Conservation (phyloP, 495 filamentous ascomycete genomes). For the Jackrogersella minutella region DNA sequence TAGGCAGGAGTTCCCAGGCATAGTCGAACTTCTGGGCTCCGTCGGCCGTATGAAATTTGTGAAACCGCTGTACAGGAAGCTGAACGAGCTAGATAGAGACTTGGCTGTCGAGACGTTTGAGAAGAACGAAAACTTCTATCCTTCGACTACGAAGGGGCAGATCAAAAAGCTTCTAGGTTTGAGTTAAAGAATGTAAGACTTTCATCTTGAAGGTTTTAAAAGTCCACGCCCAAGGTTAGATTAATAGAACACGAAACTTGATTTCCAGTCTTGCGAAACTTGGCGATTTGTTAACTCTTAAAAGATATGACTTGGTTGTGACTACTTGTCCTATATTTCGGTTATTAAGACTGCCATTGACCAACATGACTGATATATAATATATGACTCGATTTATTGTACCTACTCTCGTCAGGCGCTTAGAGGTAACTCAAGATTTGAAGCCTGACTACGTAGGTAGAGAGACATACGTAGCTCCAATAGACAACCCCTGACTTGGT, state of each 20-base stretch:
- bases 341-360: neutral
- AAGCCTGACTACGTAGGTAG: conserved; percentile 2
- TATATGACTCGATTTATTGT: neutral
- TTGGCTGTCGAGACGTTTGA: conserved; percentile 84
- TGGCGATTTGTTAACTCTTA: neutral
- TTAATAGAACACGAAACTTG: neutral
- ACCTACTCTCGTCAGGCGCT: no score
- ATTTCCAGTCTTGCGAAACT: neutral
- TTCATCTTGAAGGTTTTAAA: neutral
- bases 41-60: conserved; percentile 99
- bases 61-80: conserved; percentile 76
- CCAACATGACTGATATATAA: neutral
- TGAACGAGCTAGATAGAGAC: conserved; percentile 74
- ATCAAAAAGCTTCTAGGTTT: conserved; percentile 81
- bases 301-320: neutral
- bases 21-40: conserved; percentile 75
- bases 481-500: neutral
- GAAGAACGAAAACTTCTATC: conserved; percentile 90
- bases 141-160: conserved; percentile 87
- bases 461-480: conserved; percentile 1
- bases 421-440: neutral
- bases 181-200: no score
- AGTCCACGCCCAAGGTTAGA: neutral
- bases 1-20: conserved; percentile 67
- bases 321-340: neutral